A percentile compares a stretch with the other conserved stretches of the same genome.
These are phyloP conservation scores for Cynanchum wilfordii DNA, from an alignment of 257 asterid species.

Conservation along the genomic window DNA sequence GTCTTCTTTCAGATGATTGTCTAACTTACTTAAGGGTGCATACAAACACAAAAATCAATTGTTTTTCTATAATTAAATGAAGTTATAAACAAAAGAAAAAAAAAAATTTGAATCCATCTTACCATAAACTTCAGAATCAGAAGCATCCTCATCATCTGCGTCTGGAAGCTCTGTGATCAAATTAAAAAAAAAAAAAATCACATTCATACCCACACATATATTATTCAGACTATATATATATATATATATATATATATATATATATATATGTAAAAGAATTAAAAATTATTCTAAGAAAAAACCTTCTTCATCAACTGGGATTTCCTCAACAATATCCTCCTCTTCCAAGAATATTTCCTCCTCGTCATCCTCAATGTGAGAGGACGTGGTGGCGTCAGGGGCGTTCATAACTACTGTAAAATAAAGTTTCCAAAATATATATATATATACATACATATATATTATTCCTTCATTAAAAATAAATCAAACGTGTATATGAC, in stretches of 20 bases:
- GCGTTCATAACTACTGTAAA: slow-evolving; percentile 5
- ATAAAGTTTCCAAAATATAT: no score
- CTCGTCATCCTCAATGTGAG: slow-evolving; percentile 30
- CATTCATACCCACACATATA: no score
- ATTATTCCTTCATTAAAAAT: no score
- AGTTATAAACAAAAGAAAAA: no score
- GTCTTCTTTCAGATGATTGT: no score
- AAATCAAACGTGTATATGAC: no score
- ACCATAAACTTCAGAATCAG: slow-evolving; percentile 46
- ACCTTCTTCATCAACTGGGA: slow-evolving; percentile 81
- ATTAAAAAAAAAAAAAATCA: not conserved
- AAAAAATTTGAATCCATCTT: slow-evolving; percentile 1
- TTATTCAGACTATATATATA: no score
- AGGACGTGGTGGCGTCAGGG: slow-evolving; percentile 5
- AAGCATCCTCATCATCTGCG: slow-evolving; percentile 60
- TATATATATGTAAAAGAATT: not conserved
- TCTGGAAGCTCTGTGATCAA: slow-evolving; percentile 71
- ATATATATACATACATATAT: no score
- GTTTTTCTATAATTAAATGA: no score
- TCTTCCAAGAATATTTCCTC: slow-evolving; percentile 58
- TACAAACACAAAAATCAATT: no score
- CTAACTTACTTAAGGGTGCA: no score
- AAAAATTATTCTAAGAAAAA: not conserved
- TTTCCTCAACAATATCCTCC: slow-evolving; percentile 55
- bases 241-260: no score